A percentile compares a stretch with the other conserved stretches of the same genome.
Conservation (phyloP, 2,329 filamentous ascomycete genomes). For the Colletotrichum endophyticum region DNA sequence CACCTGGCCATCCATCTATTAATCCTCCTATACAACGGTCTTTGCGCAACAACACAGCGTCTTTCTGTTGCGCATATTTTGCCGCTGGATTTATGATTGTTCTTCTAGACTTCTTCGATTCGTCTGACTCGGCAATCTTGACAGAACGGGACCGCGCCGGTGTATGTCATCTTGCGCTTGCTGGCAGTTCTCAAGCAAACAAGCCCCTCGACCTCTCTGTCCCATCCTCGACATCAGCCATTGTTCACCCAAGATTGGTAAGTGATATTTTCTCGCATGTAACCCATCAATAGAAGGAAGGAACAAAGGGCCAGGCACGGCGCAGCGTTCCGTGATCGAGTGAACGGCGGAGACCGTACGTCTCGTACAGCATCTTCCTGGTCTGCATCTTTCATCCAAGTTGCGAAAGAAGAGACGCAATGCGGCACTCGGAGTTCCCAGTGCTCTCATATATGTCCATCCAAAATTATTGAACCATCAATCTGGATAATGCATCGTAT, state of each 20-base stretch:
- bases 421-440: not conserved
- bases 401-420: not conserved
- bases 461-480: not conserved
- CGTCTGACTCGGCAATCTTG: not conserved
- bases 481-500: not conserved
- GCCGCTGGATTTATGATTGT: not conserved
- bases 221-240: not conserved
- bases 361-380: not conserved
- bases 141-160: not conserved
- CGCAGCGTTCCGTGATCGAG: not conserved
- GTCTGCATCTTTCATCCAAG: not conserved
- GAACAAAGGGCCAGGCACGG: not conserved
- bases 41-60: not conserved
- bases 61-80: not conserved
- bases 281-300: not conserved
- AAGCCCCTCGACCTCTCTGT: not conserved
- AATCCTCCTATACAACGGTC: conserved; percentile 1
- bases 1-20: conserved; percentile 6
- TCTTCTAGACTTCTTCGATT: not conserved
- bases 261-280: not conserved
- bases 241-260: not conserved
- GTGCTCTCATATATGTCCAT: not conserved
- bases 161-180: not conserved
- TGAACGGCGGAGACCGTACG: not conserved
- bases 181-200: not conserved